Evolutionary conservation across 2,329 filamentous ascomycete genomes (phyloP).

Genomic region (Tolypocladium ovalisporum): DNA sequence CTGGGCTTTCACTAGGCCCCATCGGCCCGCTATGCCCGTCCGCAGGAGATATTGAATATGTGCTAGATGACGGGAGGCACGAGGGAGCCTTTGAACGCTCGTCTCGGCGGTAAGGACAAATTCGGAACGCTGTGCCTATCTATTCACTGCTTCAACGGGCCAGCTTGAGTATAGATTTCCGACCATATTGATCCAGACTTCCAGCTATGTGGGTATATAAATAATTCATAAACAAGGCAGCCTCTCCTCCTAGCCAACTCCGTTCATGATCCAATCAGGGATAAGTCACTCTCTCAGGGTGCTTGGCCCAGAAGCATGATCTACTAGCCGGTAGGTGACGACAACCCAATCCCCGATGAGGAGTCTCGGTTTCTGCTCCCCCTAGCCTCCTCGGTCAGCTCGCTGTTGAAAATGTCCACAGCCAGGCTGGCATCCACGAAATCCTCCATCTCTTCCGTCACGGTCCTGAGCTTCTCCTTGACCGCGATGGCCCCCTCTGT

Average conservation of each 20-base stretch:
- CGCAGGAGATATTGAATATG: too few species aligned
- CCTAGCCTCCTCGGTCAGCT: constrained; percentile 40
- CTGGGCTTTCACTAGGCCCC: too few species aligned
- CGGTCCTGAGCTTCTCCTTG: constrained; percentile 92
- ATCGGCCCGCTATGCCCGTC: too few species aligned
- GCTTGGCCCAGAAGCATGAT: background rate
- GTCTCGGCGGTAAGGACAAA: too few species aligned
- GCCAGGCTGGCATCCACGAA: constrained; percentile 84
- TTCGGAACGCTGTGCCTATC: too few species aligned
- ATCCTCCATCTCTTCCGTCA: constrained; percentile 91
- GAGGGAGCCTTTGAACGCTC: too few species aligned
- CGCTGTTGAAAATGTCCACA: constrained; percentile 62
- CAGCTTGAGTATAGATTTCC: too few species aligned
- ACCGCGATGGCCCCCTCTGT: constrained; percentile 79
- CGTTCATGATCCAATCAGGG: background rate
- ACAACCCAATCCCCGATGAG: background rate
- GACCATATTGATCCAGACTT: too few species aligned
- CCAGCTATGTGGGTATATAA: background rate
- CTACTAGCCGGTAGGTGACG: background rate
- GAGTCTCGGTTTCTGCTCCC: constrained; percentile 20
- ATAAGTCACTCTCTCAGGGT: background rate
- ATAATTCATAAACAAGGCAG: background rate
- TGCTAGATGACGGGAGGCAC: too few species aligned
- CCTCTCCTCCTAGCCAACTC: background rate
- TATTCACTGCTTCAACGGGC: background rate